Conservation (phyloP, 2,329 filamentous ascomycete genomes). For the Xylaria arbuscula region DNA sequence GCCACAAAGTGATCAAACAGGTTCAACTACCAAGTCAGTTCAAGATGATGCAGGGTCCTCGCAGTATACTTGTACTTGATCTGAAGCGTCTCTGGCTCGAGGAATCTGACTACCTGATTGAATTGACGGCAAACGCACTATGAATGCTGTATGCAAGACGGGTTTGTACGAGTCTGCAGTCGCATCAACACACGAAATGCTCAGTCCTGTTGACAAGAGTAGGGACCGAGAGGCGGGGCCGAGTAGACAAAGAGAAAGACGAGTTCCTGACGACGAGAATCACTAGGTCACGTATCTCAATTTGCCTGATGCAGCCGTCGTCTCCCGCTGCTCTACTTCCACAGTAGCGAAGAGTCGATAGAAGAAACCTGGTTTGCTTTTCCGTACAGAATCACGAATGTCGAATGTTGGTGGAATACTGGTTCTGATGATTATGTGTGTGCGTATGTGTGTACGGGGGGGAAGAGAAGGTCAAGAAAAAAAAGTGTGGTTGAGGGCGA, state of each 20-base stretch:
- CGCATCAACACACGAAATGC: conserved; percentile 35
- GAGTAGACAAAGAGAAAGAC: conserved; percentile 24
- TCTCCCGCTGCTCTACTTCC: conserved; percentile 25
- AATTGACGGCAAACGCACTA: conserved; percentile 32
- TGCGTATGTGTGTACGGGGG: background rate
- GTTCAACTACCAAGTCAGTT: conserved; percentile 38
- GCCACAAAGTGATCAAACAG: conserved; percentile 34
- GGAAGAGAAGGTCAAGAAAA: background rate
- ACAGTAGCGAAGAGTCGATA: conserved; percentile 12
- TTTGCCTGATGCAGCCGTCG: conserved; percentile 28
- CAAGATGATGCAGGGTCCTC: conserved; percentile 24
- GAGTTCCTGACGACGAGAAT: conserved; percentile 24
- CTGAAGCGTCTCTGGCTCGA: conserved; percentile 20
- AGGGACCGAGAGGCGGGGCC: conserved; percentile 22
- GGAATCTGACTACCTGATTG: conserved; percentile 31
- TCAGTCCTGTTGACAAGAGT: conserved; percentile 23
- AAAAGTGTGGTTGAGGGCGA: background rate
- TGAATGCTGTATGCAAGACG: conserved; percentile 28
- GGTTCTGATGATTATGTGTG: conserved; percentile 29
- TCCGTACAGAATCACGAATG: conserved; percentile 34
- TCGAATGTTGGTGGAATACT: conserved; percentile 12
- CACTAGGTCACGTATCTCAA: conserved; percentile 37
- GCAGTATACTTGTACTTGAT: conserved; percentile 33
- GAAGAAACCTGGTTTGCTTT: conserved; percentile 7
- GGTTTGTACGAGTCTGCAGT: conserved; percentile 26